These are phyloP conservation scores for Zalaria sp. DNA, from an alignment of 2,329 filamentous ascomycete species.

Conservation along the genomic window DNA sequence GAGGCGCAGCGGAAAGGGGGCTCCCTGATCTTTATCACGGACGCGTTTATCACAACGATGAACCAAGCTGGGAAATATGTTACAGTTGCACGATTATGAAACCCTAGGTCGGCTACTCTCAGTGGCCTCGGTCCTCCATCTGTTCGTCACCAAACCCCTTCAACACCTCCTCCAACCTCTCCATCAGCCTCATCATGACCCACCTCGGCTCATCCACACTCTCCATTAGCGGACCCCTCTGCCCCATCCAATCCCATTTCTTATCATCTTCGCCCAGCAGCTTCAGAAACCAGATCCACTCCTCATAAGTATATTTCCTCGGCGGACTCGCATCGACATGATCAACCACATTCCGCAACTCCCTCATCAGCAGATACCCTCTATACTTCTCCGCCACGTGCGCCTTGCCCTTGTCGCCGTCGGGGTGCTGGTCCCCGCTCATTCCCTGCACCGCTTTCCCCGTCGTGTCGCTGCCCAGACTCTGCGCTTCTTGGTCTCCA, in stretches of 20 bases:
- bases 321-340: constrained; percentile 14
- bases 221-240: constrained; percentile 8
- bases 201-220: constrained; percentile 27
- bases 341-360: constrained; percentile 24
- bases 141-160: constrained; percentile 6
- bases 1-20: no score
- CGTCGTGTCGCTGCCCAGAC: neutral
- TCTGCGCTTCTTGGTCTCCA: neutral
- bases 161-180: constrained; percentile 24
- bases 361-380: constrained; percentile 15
- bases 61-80: no score
- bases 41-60: no score
- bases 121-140: neutral
- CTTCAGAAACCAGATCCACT: constrained; percentile 28
- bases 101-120: no score
- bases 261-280: constrained; percentile 23
- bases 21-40: no score
- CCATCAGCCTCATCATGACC: constrained; percentile 25
- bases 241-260: constrained; percentile 7
- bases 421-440: neutral
- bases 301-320: constrained; percentile 9
- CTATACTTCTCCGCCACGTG: neutral
- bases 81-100: no score
- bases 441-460: constrained; percentile 1
- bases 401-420: neutral